Percentiles rank a stretch among this genome's conserved stretches.
Evolutionary conservation across 1,284 basidiomycete species (phyloP).

Genomic region (Lignosus rhinocerotis): DNA sequence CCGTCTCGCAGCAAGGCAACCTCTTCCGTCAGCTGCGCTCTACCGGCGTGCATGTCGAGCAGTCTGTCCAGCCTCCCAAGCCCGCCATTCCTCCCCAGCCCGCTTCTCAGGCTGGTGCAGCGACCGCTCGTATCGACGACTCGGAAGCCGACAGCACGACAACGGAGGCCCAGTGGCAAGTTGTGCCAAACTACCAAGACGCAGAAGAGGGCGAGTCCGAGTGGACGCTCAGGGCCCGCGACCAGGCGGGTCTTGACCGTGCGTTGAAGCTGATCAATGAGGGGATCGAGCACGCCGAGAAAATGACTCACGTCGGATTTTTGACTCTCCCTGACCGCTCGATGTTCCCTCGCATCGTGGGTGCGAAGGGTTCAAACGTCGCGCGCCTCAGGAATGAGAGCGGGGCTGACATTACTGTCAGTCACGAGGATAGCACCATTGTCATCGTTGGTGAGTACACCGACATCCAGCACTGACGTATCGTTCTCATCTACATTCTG

Average conservation of each 20-base stretch:
- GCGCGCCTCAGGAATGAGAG: slow-evolving; percentile 82
- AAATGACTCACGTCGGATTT: slow-evolving; percentile 76
- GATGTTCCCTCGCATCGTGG: slow-evolving; percentile 85
- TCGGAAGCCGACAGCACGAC: slow-evolving; percentile 46
- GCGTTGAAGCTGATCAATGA: slow-evolving; percentile 68
- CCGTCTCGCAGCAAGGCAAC: slow-evolving; percentile 81
- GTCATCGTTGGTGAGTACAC: slow-evolving; percentile 73
- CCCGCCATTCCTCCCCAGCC: slow-evolving; percentile 66
- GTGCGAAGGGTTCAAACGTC: slow-evolving; percentile 86
- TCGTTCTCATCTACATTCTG: not conserved
- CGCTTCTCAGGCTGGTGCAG: slow-evolving; percentile 37
- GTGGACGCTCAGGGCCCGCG: slow-evolving; percentile 82
- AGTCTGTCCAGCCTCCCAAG: slow-evolving; percentile 69
- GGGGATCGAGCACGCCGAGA: slow-evolving; percentile 74
- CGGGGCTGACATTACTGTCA: slow-evolving; percentile 86
- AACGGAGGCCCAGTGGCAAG: slow-evolving; percentile 68
- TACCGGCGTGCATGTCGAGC: slow-evolving; percentile 78
- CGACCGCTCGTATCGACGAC: slow-evolving; percentile 81
- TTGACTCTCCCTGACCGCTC: slow-evolving; percentile 75
- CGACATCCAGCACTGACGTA: not conserved
- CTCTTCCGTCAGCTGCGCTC: slow-evolving; percentile 83
- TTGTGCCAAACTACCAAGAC: slow-evolving; percentile 75
- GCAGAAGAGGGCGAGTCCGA: slow-evolving; percentile 79
- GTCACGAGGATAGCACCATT: slow-evolving; percentile 83
- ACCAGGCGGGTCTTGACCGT: slow-evolving; percentile 73